Evolutionary conservation across 257 asterid species (phyloP).

Genomic region (Solanum virginianum): DNA sequence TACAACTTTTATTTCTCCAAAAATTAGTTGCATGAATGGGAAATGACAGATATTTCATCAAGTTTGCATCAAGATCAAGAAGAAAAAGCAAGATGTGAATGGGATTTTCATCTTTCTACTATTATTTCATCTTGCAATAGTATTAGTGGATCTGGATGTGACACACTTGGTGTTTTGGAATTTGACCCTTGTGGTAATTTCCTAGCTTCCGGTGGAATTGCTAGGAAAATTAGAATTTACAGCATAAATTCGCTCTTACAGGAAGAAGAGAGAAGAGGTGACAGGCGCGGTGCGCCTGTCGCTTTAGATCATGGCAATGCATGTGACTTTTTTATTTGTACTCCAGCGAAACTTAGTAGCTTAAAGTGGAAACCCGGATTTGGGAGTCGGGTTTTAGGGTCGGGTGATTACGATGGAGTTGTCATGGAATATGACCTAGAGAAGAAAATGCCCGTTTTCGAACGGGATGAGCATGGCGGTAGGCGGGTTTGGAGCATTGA

Average conservation of each 20-base stretch:
- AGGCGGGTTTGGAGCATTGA: conserved; percentile 86
- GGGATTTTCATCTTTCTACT: conserved; percentile 72
- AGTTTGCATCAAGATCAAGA: neutral
- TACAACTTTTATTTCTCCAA: neutral
- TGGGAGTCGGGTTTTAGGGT: conserved; percentile 49
- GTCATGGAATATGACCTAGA: conserved; percentile 81
- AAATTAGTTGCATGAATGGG: neutral
- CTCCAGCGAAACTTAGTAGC: conserved; percentile 86
- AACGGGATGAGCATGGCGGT: conserved; percentile 95
- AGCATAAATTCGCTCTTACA: conserved; percentile 10
- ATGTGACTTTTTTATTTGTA: conserved; percentile 56
- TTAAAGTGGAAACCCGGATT: conserved; percentile 80
- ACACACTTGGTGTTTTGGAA: conserved; percentile 66
- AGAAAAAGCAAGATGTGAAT: conserved; percentile 37
- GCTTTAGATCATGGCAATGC: conserved; percentile 40
- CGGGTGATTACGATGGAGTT: conserved; percentile 87
- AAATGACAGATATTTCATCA: neutral
- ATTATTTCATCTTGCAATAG: conserved; percentile 21
- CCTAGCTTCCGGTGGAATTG: conserved; percentile 82
- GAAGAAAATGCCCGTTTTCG: conserved; percentile 56
- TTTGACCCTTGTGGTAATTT: conserved; percentile 43
- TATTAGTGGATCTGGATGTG: conserved; percentile 21
- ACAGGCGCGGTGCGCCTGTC: neutral
- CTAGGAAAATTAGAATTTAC: conserved; percentile 66
- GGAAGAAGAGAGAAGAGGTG: no score